Evolutionary conservation across 805 yeast genomes (phyloP), one percentile per base, ranked within the genome.

Genomic region (Ogataea pini): DNA sequence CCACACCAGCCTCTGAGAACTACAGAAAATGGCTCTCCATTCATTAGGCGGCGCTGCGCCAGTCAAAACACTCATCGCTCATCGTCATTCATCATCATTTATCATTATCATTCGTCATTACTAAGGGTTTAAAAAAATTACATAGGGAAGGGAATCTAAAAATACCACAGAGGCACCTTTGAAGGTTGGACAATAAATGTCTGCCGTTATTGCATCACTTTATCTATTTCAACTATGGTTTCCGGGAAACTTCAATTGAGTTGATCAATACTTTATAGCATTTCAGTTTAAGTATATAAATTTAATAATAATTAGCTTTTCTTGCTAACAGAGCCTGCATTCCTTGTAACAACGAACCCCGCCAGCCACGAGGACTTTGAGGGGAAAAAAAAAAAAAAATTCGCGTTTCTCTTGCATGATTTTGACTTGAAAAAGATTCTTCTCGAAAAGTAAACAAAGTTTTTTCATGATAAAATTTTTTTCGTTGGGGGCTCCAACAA

Each of bases 11-110:
- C 16, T 63, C 67, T 7, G 65, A 64, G 38, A 65, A 65, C 42
- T 65, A 66, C 46, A 63, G 57, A 44, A 64, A 50, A 42, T 65
- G 69, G 69, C 50, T 66, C 24, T 60, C 69, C 6, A 61, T 47
- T 31, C 65, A 61, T 38, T 52, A 50, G 42, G n/a, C 5, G 14
- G 38, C 28, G 27, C 20, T n/a, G 19, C 22, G 42, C 25, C 19
- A n/a, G 33, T 25, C 32, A 36, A 13, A 16, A 28, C 41, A 29
- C 34, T 17, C 24, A 36, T 31, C 22, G 41, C 41, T 25, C 36
- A 31, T 29, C 25, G 20, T 43, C 27, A 18, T 19, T 36, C 36
- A 43, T 25, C 27, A 36, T 39, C 33, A 25, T 37, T 28, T 32
- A n/a, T 29, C 33, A 32, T 32, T 9, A 32, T 32, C 12, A 17